A percentile compares a stretch with the other conserved stretches of the same genome.
Conservation (phyloP, 148 eudicot species). For the Polygonum aviculare region DNA sequence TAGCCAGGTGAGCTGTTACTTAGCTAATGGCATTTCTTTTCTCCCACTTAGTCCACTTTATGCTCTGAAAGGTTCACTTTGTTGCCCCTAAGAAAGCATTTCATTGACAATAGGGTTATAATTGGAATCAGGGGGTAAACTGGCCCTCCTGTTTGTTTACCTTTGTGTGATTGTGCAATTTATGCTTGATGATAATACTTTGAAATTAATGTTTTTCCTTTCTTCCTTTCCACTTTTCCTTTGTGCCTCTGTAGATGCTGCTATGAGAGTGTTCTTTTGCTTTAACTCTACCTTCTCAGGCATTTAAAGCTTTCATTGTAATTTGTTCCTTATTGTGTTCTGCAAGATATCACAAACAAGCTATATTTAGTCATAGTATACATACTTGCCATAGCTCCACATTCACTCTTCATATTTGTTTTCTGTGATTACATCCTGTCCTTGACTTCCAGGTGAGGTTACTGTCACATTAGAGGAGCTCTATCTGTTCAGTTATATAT, state of each 20-base stretch:
- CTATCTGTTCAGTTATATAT: slow-evolving; percentile 23
- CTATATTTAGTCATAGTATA: slow-evolving; percentile 58
- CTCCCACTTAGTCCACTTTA: slow-evolving; percentile 49
- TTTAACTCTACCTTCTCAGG: slow-evolving; percentile 35
- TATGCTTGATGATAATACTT: slow-evolving; percentile 38
- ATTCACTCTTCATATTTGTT: slow-evolving; percentile 12
- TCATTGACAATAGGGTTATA: slow-evolving; percentile 1
- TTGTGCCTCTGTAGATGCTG: slow-evolving; percentile 38
- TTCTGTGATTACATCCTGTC: slow-evolving; percentile 12
- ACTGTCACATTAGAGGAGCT: slow-evolving; percentile 24
- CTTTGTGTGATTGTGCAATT: slow-evolving; percentile 27
- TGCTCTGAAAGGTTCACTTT: slow-evolving; percentile 82
- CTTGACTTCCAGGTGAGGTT: slow-evolving; percentile 25
- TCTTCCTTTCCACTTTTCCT: slow-evolving; percentile 34
- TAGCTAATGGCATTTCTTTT: slow-evolving; percentile 33
- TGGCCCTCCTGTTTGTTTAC: not conserved
- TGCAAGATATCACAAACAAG: slow-evolving; percentile 53
- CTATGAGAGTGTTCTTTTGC: slow-evolving; percentile 50
- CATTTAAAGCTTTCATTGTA: slow-evolving; percentile 77
- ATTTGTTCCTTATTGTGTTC: slow-evolving; percentile 81
- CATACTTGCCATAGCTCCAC: slow-evolving; percentile 32
- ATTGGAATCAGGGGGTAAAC: not conserved
- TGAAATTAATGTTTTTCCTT: slow-evolving; percentile 30
- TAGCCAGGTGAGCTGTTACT: slow-evolving; percentile 60
- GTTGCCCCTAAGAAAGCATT: slow-evolving; percentile 33